Conservation (phyloP, 2,329 filamentous ascomycete species). For the Nigrospora oryzae region DNA sequence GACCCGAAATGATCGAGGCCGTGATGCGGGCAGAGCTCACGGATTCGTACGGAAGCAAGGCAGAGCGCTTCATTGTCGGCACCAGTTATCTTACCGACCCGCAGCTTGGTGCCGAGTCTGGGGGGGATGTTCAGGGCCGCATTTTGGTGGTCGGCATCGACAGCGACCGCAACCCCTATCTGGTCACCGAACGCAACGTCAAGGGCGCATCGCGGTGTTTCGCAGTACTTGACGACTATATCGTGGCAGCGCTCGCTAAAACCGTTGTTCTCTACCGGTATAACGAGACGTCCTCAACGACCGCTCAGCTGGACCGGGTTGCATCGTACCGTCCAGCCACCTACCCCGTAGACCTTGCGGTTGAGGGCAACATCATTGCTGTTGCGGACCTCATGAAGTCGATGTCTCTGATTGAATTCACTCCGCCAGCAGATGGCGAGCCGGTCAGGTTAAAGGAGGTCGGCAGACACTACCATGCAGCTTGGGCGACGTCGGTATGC, state of each 20-base stretch:
- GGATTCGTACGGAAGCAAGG: constrained; percentile 42
- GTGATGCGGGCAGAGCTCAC: constrained; percentile 70
- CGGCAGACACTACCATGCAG: constrained; percentile 70
- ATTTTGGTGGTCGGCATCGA: constrained; percentile 81
- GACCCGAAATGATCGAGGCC: constrained; percentile 71
- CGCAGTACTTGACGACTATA: constrained; percentile 63
- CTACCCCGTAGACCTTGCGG: constrained; percentile 71
- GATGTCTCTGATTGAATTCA: constrained; percentile 68
- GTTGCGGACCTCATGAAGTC: constrained; percentile 94
- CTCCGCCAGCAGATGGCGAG: constrained; percentile 45
- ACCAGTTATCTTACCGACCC: constrained; percentile 69
- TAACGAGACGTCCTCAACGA: constrained; percentile 43
- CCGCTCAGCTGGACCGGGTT: constrained; percentile 56
- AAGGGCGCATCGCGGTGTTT: constrained; percentile 77
- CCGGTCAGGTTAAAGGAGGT: constrained; percentile 61
- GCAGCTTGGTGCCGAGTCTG: constrained; percentile 26
- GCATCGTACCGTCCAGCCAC: constrained; percentile 76
- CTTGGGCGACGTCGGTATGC: constrained; percentile 74
- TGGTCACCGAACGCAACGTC: constrained; percentile 60
- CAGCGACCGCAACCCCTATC: constrained; percentile 62
- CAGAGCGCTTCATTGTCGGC: constrained; percentile 83
- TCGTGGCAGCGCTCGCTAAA: constrained; percentile 85
- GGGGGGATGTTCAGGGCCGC: constrained; percentile 56
- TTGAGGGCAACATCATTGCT: constrained; percentile 68
- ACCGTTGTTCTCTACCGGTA: constrained; percentile 60